Base-by-base conservation (phyloP, 331 rosid species). In the Stylosanthes scabra region DNA sequence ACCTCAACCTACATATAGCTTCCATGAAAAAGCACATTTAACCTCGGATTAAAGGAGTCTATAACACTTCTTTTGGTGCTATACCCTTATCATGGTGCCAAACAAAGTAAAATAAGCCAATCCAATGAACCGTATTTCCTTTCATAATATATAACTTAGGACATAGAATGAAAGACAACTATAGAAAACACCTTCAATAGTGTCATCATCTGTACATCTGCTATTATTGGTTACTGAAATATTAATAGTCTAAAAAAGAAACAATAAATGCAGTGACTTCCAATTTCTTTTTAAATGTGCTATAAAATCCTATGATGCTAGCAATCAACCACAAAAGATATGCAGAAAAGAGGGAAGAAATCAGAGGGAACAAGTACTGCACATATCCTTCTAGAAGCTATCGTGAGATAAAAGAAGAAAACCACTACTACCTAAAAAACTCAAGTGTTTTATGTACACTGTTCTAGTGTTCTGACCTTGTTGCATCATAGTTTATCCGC, bases 401-500 rank as follows among this genome's bases (percentile, higher is more conserved):
- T 28, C 58, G 63, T 59, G 49, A 20, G 70, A 70, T 70, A 74
- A 74, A 71, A 69, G 74, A 66, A 77, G 78, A 63, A 70, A 78
- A 71, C 71, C 82, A 62, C 71, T 80, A 62, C 10, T 20, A 25
- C 16, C 80, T 76, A 69, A 57, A 68, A 20, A 20, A 20, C 25
- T 20, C 25, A 20, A 75, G 37, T 84, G 82, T 56, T 34, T 34
- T 88, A 85, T 91, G 70, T 88, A 91, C 97, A 88, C 84, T 71
- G 68, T 63, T 86, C 70, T 45, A 88, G 83, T 71, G 68, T 66
- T 86, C 70, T 45, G 79, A 57, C 29, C 68, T 60, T 54, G 67
- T 51, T 75, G 71, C 71, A 62, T 90, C 90, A 94, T 79, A 88
- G 75, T 85, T 91, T 94, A 78, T 94, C 97, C 16, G 99, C 96